phyloP scores from a whole-genome alignment of 2,329 filamentous ascomycete genomes.

The Nannizziopsis barbatae region DNA sequence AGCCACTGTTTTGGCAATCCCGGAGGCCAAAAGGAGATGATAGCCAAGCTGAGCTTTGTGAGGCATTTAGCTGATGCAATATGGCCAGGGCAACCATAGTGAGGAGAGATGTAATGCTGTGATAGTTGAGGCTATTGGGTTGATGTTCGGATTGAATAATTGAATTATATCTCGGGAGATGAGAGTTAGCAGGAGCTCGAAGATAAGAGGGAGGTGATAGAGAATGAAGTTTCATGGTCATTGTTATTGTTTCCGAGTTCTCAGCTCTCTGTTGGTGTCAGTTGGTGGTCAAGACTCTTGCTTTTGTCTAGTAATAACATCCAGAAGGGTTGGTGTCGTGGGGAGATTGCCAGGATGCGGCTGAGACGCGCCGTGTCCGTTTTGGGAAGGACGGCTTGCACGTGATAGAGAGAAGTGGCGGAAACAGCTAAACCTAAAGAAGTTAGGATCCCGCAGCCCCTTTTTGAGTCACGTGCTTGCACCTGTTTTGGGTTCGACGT shows the following conservation, averaged over 20 bases:
- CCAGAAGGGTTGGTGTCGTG: too few species aligned
- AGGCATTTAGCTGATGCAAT: constrained; percentile 61
- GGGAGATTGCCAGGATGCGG: too few species aligned
- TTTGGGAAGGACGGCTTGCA: too few species aligned
- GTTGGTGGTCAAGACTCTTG: too few species aligned
- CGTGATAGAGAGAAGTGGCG: neutral
- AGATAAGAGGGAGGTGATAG: too few species aligned
- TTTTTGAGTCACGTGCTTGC: constrained; percentile 2
- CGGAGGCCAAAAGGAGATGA: constrained; percentile 58
- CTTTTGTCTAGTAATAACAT: too few species aligned
- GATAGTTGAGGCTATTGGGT: neutral
- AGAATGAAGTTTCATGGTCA: too few species aligned
- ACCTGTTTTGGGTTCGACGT: neutral
- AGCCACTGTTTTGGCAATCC: constrained; percentile 64
- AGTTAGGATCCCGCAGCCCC: neutral
- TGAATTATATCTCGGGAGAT: neutral
- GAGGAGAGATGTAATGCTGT: neutral
- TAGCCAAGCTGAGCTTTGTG: constrained; percentile 59
- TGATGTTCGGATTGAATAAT: neutral
- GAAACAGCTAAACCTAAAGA: neutral
- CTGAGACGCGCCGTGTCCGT: too few species aligned
- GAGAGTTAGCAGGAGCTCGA: neutral
- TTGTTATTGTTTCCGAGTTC: too few species aligned
- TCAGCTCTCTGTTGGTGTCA: too few species aligned
- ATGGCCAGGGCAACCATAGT: constrained; percentile 42